Percentiles rank a stretch among this genome's conserved stretches.
These are phyloP conservation scores for Sugiyamaella pinicola DNA, from an alignment of 1,139 yeast species.

Conservation along the genomic window DNA sequence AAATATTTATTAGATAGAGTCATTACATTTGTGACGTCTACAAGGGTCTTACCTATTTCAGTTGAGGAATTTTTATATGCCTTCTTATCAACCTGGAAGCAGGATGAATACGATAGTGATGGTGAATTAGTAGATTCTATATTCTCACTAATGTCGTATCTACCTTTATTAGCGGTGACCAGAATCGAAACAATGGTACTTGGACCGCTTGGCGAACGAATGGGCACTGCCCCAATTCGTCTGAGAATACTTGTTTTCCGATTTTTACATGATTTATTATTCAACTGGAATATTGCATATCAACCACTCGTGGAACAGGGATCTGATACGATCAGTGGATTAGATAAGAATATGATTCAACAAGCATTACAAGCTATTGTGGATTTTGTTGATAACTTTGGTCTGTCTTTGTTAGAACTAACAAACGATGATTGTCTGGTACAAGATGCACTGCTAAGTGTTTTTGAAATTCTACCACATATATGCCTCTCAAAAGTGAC, in stretches of 20 bases:
- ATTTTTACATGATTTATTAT: conserved; percentile 18
- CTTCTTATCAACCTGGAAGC: conserved; percentile 27
- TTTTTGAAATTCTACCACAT: conserved; percentile 35
- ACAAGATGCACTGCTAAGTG: conserved; percentile 27
- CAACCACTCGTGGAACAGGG: conserved; percentile 20
- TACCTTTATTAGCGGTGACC: conserved; percentile 27
- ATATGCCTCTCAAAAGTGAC: conserved; percentile 33
- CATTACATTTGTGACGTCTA: conserved; percentile 26
- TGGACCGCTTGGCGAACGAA: conserved; percentile 23
- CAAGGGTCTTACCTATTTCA: conserved; percentile 32
- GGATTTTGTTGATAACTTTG: conserved; percentile 29
- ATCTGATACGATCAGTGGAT: conserved; percentile 16
- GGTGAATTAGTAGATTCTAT: conserved; percentile 23
- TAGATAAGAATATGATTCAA: conserved; percentile 10
- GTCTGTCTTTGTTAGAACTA: conserved; percentile 25
- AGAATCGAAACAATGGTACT: conserved; percentile 22
- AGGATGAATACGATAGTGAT: background rate
- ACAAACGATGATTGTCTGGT: conserved; percentile 29
- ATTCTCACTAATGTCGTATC: conserved; percentile 24
- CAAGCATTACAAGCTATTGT: conserved; percentile 24
- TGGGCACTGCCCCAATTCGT: conserved; percentile 17
- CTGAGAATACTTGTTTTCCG: conserved; percentile 18
- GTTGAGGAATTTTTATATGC: conserved; percentile 31
- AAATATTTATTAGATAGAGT: conserved; percentile 25
- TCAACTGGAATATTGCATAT: conserved; percentile 23